Base-by-base conservation (phyloP, 495 filamentous ascomycete species). In the Aspergillus avenaceus region DNA sequence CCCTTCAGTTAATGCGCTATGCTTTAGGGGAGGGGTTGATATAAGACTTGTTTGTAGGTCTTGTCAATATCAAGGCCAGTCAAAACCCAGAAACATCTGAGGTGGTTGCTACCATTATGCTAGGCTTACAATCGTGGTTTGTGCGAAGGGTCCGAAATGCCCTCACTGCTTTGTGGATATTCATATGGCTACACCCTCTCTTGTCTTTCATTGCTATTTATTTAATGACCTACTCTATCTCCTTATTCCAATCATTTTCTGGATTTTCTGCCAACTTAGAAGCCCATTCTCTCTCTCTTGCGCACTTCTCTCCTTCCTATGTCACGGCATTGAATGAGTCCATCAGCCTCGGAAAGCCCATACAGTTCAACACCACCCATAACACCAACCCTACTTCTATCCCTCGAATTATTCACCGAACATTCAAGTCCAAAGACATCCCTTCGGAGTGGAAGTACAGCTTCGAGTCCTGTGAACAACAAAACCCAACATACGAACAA, bases 371-470 rank as follows among this genome's bases (percentile, higher is more conserved):
- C 1, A 0, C 29, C 21, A 18, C 45, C 4, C 18, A 13, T 14
- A 11, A 23, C 1, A 26, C 31, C 5, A 22, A 16, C 4, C 11
- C 31, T 14, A 26, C 31, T 24, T 8, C 21, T 3, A 48, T 48
- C 34, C 45, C 45, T 1, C 45, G 32, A 19, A 48, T 40, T n/a
- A 48, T 48, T 36, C 45, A 48, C 34, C 45, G 22, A 19, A 38
- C 31, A 1, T 37, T 21, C 45, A 34, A 27, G 12, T 40, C 31
- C 16, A 27, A 14, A 2, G 22, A 40, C 0, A 48, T 48, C 45
- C 45, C 45, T 6, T 7, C 19, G 0, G 16, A 40, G 8, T 48
- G 45, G 45, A 26, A 24, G 11, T 31, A 14, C 3, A 32, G 32
- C 12, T 36, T 40, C 9, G 28, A 14, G 5, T 37, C 34, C n/a